Evolutionary conservation across 2,329 filamentous ascomycete genomes (phyloP), one percentile per base, ranked within the genome.

Genomic region (Raffaelea ambrosiae): DNA sequence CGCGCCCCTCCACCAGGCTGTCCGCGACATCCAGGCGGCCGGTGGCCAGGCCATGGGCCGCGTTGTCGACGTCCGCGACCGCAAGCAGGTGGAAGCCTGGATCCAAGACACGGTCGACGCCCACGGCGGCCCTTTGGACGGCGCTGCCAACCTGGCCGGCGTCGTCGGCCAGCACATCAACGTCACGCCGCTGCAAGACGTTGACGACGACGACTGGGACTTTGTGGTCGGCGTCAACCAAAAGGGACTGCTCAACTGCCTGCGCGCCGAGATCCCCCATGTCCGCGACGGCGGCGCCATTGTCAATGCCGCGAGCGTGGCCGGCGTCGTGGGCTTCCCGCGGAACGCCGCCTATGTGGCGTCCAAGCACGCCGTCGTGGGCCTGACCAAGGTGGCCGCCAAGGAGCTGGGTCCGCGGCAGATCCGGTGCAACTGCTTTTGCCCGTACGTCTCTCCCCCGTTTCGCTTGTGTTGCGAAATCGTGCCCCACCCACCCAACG

Each of bases 71-170:
- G n/a, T n/a, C n/a, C n/a, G n/a, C n/a, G n/a, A n/a, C n/a, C n/a
- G n/a, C n/a, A n/a, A n/a, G n/a, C n/a, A n/a, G n/a, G n/a, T n/a
- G n/a, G n/a, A n/a, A n/a, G n/a, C n/a, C n/a, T n/a, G n/a, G n/a
- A n/a, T n/a, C n/a, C n/a, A n/a, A n/a, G n/a, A n/a, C n/a, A n/a
- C n/a, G n/a, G n/a, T n/a, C n/a, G n/a, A n/a, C n/a, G n/a, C n/a
- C n/a, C n/a, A n/a, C n/a, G n/a, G n/a, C n/a, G 70, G 74, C n/a
- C n/a, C n/a, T n/a, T n/a, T n/a, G n/a, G n/a, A n/a, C n/a, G n/a
- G n/a, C n/a, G 73, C 75, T 19, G 75, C 71, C 8, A 79, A 81
- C 46, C 65, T 75, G 11, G n/a, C n/a, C n/a, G n/a, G n/a, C n/a
- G n/a, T 77, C 77, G 70, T 73, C 51, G 70, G 69, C 35, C 68